Percentiles rank a stretch among this genome's conserved stretches.
phyloP scores from a whole-genome alignment of 495 filamentous ascomycete species.

The Friedmanniomyces simplex region DNA sequence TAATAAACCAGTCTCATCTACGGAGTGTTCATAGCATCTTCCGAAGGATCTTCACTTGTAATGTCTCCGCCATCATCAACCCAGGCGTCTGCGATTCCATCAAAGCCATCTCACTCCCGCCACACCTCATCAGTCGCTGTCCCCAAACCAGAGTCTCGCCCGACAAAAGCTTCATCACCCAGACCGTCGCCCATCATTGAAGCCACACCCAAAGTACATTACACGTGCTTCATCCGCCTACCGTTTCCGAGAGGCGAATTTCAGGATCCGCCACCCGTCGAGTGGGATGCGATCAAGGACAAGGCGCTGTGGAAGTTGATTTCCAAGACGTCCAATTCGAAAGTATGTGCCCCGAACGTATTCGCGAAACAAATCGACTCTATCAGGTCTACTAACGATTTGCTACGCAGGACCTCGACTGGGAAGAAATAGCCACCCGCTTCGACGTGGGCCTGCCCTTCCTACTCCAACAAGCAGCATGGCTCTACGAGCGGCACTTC shows the following conservation, averaged over 20 bases:
- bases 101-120: slow-evolving; percentile 9
- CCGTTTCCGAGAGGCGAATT: slow-evolving; percentile 83
- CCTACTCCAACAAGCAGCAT: slow-evolving; percentile 85
- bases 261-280: slow-evolving; percentile 73
- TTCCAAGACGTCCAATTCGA: slow-evolving; percentile 59
- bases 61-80: slow-evolving; percentile 7
- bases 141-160: background rate
- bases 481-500: slow-evolving; percentile 86
- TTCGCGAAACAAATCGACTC: background rate
- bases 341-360: slow-evolving; percentile 65
- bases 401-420: slow-evolving; percentile 14
- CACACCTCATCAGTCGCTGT: background rate
- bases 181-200: background rate
- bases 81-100: background rate
- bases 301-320: slow-evolving; percentile 82
- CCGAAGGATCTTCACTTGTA: background rate
- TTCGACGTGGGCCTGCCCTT: slow-evolving; percentile 77
- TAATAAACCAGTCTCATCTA: no score
- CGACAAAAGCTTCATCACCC: background rate
- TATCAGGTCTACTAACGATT: background rate
- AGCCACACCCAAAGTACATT: slow-evolving; percentile 33
- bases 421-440: slow-evolving; percentile 27
- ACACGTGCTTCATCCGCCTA: slow-evolving; percentile 74
- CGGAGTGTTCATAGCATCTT: no score
- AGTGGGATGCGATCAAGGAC: slow-evolving; percentile 75